phyloP scores from a whole-genome alignment of 2,329 filamentous ascomycete genomes.

The Stachybotrys chartarum region DNA sequence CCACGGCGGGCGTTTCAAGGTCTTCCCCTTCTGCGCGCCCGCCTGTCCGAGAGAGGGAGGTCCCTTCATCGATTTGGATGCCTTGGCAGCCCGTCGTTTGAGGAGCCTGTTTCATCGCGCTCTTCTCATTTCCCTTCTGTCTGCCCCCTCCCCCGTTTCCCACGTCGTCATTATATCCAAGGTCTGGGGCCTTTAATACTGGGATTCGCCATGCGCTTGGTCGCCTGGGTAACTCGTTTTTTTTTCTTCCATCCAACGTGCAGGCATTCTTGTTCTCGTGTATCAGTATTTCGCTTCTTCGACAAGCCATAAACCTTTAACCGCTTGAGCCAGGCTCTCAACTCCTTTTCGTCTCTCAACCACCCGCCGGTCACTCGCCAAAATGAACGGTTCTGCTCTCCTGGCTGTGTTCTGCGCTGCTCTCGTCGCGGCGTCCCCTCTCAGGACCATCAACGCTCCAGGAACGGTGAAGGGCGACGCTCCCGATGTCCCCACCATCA shows the following conservation, averaged over 20 bases:
- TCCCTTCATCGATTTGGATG: background rate
- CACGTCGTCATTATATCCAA: too few species aligned
- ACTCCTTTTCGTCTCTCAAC: background rate
- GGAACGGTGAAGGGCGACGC: background rate
- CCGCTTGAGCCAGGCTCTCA: background rate
- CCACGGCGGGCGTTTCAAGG: too few species aligned
- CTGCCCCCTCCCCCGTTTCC: too few species aligned
- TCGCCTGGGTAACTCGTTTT: background rate
- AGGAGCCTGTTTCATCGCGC: background rate
- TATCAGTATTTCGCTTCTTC: background rate
- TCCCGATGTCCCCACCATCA: slow-evolving; percentile 1
- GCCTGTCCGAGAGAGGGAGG: background rate
- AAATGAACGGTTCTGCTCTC: slow-evolving; percentile 14
- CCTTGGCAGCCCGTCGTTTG: background rate
- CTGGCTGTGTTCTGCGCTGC: slow-evolving; percentile 11
- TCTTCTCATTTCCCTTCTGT: background rate
- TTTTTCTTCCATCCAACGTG: background rate
- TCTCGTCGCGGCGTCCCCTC: slow-evolving; percentile 11
- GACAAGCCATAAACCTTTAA: background rate
- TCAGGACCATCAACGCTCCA: slow-evolving; percentile 7
- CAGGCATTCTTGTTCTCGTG: background rate
- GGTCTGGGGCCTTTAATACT: background rate
- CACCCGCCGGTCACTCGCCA: background rate
- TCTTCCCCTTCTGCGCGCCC: too few species aligned
- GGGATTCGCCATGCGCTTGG: background rate